A percentile compares a stretch with the other conserved stretches of the same genome.
Conservation (phyloP, 805 yeast species). For the Teunomyces barrocoloradensis region DNA sequence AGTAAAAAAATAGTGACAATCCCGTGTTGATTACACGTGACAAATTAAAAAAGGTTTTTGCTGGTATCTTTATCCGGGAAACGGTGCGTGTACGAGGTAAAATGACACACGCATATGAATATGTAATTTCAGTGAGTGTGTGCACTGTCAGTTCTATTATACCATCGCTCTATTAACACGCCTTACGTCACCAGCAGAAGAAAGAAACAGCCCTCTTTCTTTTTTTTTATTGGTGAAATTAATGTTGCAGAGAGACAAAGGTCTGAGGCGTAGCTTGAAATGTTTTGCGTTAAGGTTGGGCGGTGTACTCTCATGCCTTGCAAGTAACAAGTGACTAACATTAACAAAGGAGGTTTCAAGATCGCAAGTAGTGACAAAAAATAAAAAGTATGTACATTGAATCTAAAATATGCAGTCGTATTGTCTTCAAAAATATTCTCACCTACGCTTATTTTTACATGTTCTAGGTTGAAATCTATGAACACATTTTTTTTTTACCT, state of each 20-base stretch:
- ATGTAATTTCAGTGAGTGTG: background rate
- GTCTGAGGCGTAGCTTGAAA: background rate
- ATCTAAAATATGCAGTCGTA: background rate
- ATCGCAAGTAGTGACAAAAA: background rate
- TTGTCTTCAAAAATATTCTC: background rate
- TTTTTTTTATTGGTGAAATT: background rate
- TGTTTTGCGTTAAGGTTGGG: background rate
- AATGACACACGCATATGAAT: background rate
- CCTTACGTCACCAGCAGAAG: background rate
- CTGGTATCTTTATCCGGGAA: background rate
- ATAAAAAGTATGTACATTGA: background rate
- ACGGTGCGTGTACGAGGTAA: background rate
- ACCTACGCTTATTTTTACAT: background rate
- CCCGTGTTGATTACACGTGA: background rate
- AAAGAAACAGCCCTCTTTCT: background rate
- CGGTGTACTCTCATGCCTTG: background rate
- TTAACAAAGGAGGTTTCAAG: constrained; percentile 4
- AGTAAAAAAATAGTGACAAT: background rate
- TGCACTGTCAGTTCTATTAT: background rate
- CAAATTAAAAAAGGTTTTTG: background rate
- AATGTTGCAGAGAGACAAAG: background rate
- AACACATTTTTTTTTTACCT: background rate
- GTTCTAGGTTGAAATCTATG: background rate
- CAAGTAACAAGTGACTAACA: background rate
- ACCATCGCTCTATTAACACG: background rate